Conservation (phyloP, 2,329 filamentous ascomycete genomes). For the Verticillium alfalfae region DNA sequence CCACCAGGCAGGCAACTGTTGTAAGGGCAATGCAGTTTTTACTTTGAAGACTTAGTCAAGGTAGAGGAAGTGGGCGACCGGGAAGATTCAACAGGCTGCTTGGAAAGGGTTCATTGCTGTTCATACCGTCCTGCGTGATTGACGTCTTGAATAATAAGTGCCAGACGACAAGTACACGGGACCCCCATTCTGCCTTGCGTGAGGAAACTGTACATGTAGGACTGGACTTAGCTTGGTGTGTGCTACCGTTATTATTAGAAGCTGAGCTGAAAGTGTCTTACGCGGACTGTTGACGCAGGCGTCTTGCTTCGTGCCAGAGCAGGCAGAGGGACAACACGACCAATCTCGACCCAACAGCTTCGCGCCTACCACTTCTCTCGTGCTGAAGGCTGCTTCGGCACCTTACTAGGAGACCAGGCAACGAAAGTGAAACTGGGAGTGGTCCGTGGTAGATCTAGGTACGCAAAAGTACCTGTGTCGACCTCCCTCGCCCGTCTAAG, state of each 20-base stretch:
- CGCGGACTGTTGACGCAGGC: too few relatives aligned
- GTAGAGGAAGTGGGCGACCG: not conserved
- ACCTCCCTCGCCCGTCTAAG: not conserved
- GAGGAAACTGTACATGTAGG: not conserved
- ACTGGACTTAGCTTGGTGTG: too few relatives aligned
- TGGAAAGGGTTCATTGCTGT: not conserved
- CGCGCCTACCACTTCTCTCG: too few relatives aligned
- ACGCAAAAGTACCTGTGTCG: not conserved
- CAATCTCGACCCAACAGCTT: too few relatives aligned
- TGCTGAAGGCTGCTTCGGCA: too few relatives aligned
- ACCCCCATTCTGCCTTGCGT: not conserved
- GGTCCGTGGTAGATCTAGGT: not conserved
- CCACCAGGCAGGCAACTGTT: conserved; percentile 8
- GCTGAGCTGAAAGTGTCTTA: too few relatives aligned
- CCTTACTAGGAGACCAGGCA: too few relatives aligned
- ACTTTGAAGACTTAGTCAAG: not conserved
- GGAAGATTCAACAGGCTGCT: not conserved
- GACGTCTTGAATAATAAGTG: not conserved
- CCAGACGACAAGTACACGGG: not conserved
- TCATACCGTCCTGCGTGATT: not conserved
- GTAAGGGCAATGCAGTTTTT: not conserved
- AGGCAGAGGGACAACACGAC: too few relatives aligned
- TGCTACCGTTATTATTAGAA: too few relatives aligned
- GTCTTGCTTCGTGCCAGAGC: too few relatives aligned
- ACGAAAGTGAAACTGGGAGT: too few relatives aligned